A percentile compares a stretch with the other conserved stretches of the same genome.
phyloP scores from a whole-genome alignment of 73 alveolate species.

The Paramecium biaurelia region DNA sequence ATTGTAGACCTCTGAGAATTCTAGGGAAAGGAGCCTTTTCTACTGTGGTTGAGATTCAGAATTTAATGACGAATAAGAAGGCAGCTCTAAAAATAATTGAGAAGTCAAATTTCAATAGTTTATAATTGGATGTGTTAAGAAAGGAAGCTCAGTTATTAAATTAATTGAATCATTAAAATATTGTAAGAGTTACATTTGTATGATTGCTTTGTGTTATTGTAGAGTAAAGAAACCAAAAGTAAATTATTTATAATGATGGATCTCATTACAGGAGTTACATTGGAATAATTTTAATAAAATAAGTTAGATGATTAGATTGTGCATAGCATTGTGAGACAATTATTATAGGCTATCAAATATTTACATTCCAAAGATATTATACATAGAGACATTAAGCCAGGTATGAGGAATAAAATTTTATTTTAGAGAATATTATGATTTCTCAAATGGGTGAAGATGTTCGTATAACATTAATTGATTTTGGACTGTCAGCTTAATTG shows the following conservation, averaged over 20 bases:
- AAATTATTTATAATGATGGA: conserved; percentile 21
- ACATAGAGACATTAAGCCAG: not conserved
- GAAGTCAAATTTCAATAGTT: not conserved
- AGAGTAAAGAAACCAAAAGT: conserved; percentile 22
- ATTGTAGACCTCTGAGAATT: not conserved
- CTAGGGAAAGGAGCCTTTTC: conserved; percentile 33
- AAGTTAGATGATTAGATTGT: not conserved
- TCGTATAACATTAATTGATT: not conserved
- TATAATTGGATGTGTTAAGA: not conserved
- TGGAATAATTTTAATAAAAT: not conserved
- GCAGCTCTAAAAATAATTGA: not conserved
- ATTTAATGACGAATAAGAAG: not conserved
- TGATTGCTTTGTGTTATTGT: not conserved
- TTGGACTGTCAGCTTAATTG: not conserved
- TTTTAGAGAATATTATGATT: conserved; percentile 10
- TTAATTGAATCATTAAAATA: not conserved
- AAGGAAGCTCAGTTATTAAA: not conserved
- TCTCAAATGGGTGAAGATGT: not conserved
- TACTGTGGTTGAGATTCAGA: not conserved
- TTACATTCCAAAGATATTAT: not conserved
- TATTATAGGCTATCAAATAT: not conserved
- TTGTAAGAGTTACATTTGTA: conserved; percentile 39
- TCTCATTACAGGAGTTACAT: conserved; percentile 7
- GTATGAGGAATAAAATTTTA: not conserved
- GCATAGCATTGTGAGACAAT: not conserved